These are phyloP conservation scores for Plantago rigida DNA, from an alignment of 305 asterid species.

Conservation along the genomic window DNA sequence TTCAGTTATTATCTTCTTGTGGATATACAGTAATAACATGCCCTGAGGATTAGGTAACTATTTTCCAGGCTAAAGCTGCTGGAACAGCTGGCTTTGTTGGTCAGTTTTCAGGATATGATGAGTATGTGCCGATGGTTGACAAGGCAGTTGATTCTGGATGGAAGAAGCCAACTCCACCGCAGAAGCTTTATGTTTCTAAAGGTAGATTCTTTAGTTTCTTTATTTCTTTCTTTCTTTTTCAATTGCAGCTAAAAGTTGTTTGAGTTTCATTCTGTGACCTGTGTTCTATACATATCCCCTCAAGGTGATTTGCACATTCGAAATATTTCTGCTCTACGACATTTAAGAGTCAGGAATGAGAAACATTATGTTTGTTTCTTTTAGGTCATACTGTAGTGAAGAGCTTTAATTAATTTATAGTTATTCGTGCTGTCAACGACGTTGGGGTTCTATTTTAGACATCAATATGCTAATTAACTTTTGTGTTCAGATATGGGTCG, in stretches of 20 bases:
- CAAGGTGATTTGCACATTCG: no score
- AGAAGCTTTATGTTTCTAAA: slow-evolving; percentile 44
- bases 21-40: not conserved
- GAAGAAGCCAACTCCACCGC: slow-evolving; percentile 62
- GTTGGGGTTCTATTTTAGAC: not conserved
- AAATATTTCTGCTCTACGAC: not conserved
- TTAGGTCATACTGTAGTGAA: not conserved
- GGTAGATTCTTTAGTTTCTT: slow-evolving; percentile 35
- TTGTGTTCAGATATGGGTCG: slow-evolving; percentile 38
- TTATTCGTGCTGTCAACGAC: not conserved
- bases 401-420: not conserved
- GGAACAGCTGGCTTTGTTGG: slow-evolving; percentile 52
- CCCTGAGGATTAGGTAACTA: slow-evolving; percentile 18
- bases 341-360: not conserved
- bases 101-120: slow-evolving; percentile 69
- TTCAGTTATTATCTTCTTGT: not conserved
- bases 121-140: slow-evolving; percentile 97
- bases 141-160: slow-evolving; percentile 90
- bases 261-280: not conserved
- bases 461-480: slow-evolving; percentile 15
- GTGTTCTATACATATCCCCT: no score
- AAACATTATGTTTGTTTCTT: not conserved
- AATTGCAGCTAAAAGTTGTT: slow-evolving; percentile 1
- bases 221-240: no score
- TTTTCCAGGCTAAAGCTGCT: slow-evolving; percentile 63